Percentiles rank a stretch among this genome's conserved stretches.
Conservation (phyloP, 805 yeast species). For the Monosporozyma unispora region DNA sequence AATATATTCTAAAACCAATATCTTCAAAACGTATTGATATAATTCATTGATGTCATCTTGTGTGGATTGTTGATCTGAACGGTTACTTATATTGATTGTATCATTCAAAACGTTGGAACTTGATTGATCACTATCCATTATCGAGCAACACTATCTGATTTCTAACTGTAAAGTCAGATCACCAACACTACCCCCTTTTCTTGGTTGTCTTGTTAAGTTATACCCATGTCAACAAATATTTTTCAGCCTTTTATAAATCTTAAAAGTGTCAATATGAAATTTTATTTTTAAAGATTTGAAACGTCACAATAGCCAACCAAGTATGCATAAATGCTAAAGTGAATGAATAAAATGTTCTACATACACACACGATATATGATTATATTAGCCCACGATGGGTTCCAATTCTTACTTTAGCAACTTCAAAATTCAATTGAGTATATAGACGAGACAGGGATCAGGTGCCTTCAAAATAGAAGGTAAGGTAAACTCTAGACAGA, state of each 20-base stretch:
- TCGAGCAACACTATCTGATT: neutral
- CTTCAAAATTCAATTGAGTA: neutral
- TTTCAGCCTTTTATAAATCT: neutral
- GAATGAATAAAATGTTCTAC: neutral
- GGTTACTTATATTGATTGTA: conserved; percentile 11
- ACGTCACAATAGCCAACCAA: neutral
- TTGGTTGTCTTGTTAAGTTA: neutral
- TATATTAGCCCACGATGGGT: too few species aligned
- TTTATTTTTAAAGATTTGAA: neutral
- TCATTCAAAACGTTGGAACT: neutral
- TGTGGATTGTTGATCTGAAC: conserved; percentile 1
- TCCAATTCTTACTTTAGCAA: too few species aligned
- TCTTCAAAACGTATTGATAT: conserved; percentile 46
- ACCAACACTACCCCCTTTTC: neutral
- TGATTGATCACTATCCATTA: neutral
- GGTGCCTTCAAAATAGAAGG: neutral
- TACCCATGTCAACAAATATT: neutral
- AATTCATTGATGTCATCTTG: conserved; percentile 21
- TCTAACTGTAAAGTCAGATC: neutral
- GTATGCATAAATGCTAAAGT: neutral
- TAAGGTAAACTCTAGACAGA: too few species aligned
- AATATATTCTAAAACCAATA: conserved; percentile 49
- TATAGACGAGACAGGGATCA: neutral
- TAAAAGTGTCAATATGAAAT: neutral
- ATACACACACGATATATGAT: neutral